Conservation (phyloP, 257 asterid genomes). For the Capsicum rhomboideum region DNA sequence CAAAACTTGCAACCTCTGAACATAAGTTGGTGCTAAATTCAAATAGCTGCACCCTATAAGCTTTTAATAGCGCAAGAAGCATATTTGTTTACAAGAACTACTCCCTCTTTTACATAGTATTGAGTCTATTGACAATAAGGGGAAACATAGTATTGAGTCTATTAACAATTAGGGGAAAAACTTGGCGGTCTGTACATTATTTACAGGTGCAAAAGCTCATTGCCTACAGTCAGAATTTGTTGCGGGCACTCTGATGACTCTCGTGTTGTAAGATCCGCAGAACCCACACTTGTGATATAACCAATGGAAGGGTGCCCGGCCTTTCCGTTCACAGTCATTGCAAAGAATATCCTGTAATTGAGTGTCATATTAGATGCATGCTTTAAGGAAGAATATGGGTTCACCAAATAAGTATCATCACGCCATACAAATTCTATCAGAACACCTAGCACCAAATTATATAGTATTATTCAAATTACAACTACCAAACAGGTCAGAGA, state of each 20-base stretch:
- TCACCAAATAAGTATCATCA: neutral
- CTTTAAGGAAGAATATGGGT: neutral
- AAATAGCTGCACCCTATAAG: neutral
- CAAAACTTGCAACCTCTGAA: neutral
- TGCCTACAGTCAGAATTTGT: conserved; percentile 10
- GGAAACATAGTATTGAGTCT: neutral
- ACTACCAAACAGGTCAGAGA: neutral
- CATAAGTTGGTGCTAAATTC: neutral
- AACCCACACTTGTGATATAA: conserved; percentile 34
- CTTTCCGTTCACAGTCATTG: conserved; percentile 34
- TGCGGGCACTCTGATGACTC: conserved; percentile 19
- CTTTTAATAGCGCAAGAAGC: neutral
- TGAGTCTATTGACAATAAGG: neutral
- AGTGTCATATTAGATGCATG: neutral
- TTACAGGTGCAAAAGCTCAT: conserved; percentile 5
- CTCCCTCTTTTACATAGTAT: neutral
- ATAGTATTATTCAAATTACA: neutral
- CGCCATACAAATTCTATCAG: neutral
- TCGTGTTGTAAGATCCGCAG: conserved; percentile 40
- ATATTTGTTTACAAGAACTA: neutral
- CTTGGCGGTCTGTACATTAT: conserved; percentile 3
- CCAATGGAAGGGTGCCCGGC: conserved; percentile 37
- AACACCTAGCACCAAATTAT: neutral
- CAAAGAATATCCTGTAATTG: conserved; percentile 31
- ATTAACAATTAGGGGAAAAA: neutral